Conservation (phyloP, 2,329 filamentous ascomycete genomes). For the Sporothrix luriei region DNA sequence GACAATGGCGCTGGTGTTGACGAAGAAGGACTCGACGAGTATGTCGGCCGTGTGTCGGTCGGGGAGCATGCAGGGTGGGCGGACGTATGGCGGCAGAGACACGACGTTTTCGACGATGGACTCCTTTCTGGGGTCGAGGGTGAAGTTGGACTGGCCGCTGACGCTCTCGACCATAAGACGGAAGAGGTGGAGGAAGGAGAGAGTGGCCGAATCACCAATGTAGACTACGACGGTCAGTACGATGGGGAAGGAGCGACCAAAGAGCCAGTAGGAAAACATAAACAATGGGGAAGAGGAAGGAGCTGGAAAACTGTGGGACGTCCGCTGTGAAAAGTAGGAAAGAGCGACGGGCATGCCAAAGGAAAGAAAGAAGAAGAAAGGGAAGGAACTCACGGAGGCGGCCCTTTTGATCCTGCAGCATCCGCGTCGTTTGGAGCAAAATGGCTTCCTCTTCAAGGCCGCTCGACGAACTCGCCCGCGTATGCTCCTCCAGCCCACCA, state of each 20-base stretch:
- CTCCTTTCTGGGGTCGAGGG: conserved; percentile 60
- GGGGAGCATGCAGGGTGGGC: conserved; percentile 57
- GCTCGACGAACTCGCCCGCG: conserved; percentile 47
- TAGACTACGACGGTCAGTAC: conserved; percentile 50
- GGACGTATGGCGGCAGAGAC: conserved; percentile 49
- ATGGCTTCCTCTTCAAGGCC: conserved; percentile 59
- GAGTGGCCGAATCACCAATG: conserved; percentile 63
- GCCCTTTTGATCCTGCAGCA: conserved; percentile 62
- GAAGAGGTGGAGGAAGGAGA: conserved; percentile 63
- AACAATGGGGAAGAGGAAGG: not conserved
- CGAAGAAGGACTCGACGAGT: conserved; percentile 61
- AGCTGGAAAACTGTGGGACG: not conserved
- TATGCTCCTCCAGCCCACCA: conserved; percentile 42
- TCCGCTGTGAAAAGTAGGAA: not conserved
- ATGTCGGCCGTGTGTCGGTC: conserved; percentile 54
- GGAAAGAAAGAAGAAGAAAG: too few relatives aligned
- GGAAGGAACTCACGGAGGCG: conserved; percentile 52
- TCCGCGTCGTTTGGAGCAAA: conserved; percentile 57
- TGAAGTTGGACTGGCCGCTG: conserved; percentile 60
- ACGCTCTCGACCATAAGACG: conserved; percentile 61
- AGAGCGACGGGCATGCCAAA: not conserved
- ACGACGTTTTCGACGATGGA: conserved; percentile 57
- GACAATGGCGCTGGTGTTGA: conserved; percentile 61
- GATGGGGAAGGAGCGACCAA: too few relatives aligned
- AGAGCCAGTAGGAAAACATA: too few relatives aligned